Conservation (phyloP, 331 rosid genomes). For the Ulmus americana region DNA sequence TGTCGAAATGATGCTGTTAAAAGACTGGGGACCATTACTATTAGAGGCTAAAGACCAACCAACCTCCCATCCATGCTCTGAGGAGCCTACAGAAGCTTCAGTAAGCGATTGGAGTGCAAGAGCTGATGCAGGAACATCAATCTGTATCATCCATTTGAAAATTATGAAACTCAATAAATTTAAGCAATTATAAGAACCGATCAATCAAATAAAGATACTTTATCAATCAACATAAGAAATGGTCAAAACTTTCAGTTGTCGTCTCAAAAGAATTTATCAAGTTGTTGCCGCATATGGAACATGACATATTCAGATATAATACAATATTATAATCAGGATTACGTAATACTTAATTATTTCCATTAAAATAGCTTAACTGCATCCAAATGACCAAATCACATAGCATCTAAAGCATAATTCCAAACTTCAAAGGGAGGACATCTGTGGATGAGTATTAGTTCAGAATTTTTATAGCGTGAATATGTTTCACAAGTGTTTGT, state of each 20-base stretch:
- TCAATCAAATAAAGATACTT: not conserved
- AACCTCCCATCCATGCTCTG: conserved; percentile 76
- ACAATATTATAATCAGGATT: no score
- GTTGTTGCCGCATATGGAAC: not conserved
- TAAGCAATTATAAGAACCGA: conserved; percentile 11
- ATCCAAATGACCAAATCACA: not conserved
- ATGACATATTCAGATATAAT: no score
- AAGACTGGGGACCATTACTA: conserved; percentile 38
- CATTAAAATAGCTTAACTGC: conserved; percentile 1
- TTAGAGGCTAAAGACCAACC: conserved; percentile 91
- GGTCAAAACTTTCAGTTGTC: conserved; percentile 11
- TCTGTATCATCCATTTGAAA: conserved; percentile 35
- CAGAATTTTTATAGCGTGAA: not conserved
- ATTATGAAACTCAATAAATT: not conserved
- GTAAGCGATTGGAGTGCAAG: conserved; percentile 60
- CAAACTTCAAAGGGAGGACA: not conserved
- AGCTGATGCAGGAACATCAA: conserved; percentile 67
- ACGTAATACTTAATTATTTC: not conserved
- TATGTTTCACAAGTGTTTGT: not conserved
- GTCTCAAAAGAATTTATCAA: conserved; percentile 15
- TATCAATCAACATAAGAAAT: not conserved
- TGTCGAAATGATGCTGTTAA: conserved; percentile 30
- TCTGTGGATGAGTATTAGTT: not conserved
- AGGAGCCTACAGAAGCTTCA: conserved; percentile 59
- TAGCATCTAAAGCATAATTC: not conserved